Base-by-base conservation (phyloP, 306 rosid species). In the Castanopsis chinensis region DNA sequence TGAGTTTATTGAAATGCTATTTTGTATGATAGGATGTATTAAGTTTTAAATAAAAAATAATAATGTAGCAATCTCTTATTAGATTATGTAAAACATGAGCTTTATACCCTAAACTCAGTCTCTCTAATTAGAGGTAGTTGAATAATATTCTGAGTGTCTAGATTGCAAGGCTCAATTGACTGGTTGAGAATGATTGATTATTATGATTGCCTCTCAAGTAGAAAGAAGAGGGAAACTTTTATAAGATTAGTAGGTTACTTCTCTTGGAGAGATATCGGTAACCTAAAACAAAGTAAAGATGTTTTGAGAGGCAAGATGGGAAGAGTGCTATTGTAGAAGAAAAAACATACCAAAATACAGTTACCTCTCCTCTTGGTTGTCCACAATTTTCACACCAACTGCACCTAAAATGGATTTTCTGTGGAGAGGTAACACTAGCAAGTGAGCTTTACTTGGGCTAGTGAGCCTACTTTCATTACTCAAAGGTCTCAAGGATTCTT, bases 41-140 rank as follows among this genome's bases (percentile, higher is more conserved):
- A 1, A 35, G 41, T 35, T 35, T 35, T 35, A 35, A 35, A 9
- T 35, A 6, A 35, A 35, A 35, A 35, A 6, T 0, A 6, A 2
- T 6, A 0, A 35, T 6, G 2, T 6, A 0, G 0, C 41, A 35
- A 35, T 35, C 9, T 35, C 6, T 35, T 35, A 35, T 35, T 35
- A 6, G 2, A 35, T 35, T 0, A 0, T 6, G 8, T 35, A 5
- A 35, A 35, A 35, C 8, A 35, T 2, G 0, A 2, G 1, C 1
- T 6, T 35, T 35, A 35, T 9, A 35, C 41, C 6, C 41, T 2
- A 35, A 35, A 35, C 6, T 35, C 9, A 0, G 2, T 1, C 6
- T 35, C 41, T 5, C 1, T 8, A 0, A 41, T 41, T 41, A 41
- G 11, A 41, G 45, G 8, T 41, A 11, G 45, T 0, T 41, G 45